These are phyloP conservation scores for Arthrobotrys entomopaga DNA, from an alignment of 2,329 filamentous ascomycete genomes.

Conservation along the genomic window DNA sequence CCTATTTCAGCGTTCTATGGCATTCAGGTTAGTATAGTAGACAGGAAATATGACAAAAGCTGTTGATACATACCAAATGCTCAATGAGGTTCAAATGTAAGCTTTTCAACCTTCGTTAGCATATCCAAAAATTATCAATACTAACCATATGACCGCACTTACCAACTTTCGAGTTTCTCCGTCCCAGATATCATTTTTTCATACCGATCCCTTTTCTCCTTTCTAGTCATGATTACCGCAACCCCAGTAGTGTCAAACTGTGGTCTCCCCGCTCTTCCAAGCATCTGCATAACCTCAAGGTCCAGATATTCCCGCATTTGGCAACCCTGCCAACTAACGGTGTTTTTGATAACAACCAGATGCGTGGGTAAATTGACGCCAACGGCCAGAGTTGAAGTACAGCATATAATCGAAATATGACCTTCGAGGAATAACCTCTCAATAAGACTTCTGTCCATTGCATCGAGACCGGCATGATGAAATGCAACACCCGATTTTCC, in stretches of 20 bases:
- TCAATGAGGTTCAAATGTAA: constrained; percentile 83
- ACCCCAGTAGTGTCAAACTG: constrained; percentile 81
- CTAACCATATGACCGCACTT: constrained; percentile 19
- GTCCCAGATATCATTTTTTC: constrained; percentile 78
- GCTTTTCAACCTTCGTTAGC: constrained; percentile 60
- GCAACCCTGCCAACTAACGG: constrained; percentile 72
- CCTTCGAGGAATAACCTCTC: constrained; percentile 76
- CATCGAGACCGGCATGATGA: constrained; percentile 80
- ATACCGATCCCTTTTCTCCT: constrained; percentile 73
- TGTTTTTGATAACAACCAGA: constrained; percentile 84
- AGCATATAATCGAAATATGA: constrained; percentile 82
- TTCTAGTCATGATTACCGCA: constrained; percentile 81
- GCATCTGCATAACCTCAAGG: constrained; percentile 89
- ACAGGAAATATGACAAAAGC: background rate
- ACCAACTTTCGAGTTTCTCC: constrained; percentile 78
- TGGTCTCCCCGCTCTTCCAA: constrained; percentile 82
- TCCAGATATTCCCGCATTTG: constrained; percentile 77
- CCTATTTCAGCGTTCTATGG: constrained; percentile 79
- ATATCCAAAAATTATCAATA: too few species aligned
- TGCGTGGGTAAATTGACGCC: constrained; percentile 86
- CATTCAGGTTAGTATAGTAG: constrained; percentile 2
- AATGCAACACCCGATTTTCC: constrained; percentile 75
- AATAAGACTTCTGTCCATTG: constrained; percentile 72
- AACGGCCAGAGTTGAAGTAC: constrained; percentile 84
- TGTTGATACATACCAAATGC: constrained; percentile 67